Evolutionary conservation across 306 rosid species (phyloP).

Genomic region (Neltuma alba): DNA sequence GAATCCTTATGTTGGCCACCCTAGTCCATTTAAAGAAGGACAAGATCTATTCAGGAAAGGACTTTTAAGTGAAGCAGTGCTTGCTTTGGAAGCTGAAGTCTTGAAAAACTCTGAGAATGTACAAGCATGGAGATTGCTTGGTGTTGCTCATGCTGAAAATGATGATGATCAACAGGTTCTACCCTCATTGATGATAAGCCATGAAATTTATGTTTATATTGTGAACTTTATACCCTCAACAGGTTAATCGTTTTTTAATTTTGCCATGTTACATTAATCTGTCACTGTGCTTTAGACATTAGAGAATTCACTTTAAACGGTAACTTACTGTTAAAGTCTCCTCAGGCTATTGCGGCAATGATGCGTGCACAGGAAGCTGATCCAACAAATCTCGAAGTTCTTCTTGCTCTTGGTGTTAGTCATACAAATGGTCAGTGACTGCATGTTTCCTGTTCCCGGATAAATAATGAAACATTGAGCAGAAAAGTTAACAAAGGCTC

Average conservation of each 20-base stretch:
- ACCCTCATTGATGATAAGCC: slow-evolving; percentile 32
- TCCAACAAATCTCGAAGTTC: slow-evolving; percentile 95
- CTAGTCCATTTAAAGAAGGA: slow-evolving; percentile 96
- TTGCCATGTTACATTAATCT: slow-evolving; percentile 10
- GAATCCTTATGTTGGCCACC: slow-evolving; percentile 97
- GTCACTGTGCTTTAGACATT: not conserved
- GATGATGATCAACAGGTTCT: slow-evolving; percentile 98
- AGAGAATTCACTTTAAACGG: not conserved
- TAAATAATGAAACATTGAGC: slow-evolving; percentile 6
- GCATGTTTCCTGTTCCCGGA: not conserved
- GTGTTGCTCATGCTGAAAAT: slow-evolving; percentile 98
- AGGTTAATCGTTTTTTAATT: slow-evolving; percentile 1
- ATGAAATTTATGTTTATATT: slow-evolving; percentile 10
- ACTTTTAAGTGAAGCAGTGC: slow-evolving; percentile 98
- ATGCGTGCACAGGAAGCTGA: slow-evolving; percentile 97
- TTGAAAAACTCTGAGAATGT: slow-evolving; percentile 92
- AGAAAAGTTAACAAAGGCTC: slow-evolving; percentile 21
- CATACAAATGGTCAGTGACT: slow-evolving; percentile 91
- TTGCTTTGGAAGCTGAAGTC: slow-evolving; percentile 99
- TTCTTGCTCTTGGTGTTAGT: slow-evolving; percentile 99
- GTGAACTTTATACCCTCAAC: too few species aligned
- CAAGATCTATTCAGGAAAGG: slow-evolving; percentile 97
- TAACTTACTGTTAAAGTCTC: slow-evolving; percentile 28
- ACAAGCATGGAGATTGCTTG: slow-evolving; percentile 99
- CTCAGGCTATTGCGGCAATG: slow-evolving; percentile 99